Conservation (phyloP, 129 eudicot genomes). For the Silybum marianum region DNA sequence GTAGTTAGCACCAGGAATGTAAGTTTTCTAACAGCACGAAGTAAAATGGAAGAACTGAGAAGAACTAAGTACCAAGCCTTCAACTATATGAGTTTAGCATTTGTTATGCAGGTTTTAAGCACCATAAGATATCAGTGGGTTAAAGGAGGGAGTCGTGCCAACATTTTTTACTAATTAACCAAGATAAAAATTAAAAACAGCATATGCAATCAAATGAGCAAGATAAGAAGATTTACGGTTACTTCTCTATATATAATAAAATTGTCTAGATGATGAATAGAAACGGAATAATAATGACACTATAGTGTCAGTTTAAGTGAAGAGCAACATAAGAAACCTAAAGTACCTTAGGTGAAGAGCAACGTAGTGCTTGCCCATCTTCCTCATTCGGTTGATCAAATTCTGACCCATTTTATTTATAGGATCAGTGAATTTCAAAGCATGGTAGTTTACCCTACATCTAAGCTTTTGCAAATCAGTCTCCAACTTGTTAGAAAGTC, state of each 20-base stretch:
- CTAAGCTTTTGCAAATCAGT: slow-evolving; percentile 87
- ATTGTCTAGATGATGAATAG: background rate
- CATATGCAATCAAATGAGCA: background rate
- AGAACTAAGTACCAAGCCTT: background rate
- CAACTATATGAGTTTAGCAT: background rate
- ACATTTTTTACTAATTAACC: slow-evolving; percentile 4
- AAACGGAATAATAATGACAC: slow-evolving; percentile 6
- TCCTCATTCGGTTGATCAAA: slow-evolving; percentile 69
- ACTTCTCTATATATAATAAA: background rate
- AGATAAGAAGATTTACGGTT: background rate
- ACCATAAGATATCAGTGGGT: slow-evolving; percentile 14
- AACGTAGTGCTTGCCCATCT: slow-evolving; percentile 66
- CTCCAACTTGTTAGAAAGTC: slow-evolving; percentile 76
- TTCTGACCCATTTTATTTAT: slow-evolving; percentile 74
- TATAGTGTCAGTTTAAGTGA: background rate
- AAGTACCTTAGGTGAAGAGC: slow-evolving; percentile 85
- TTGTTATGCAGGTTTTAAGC: slow-evolving; percentile 14
- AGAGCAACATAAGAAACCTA: slow-evolving; percentile 14
- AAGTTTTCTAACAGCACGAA: slow-evolving; percentile 6
- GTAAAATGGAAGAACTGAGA: background rate
- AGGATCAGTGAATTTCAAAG: slow-evolving; percentile 72
- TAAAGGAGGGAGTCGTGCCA: background rate
- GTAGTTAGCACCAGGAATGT: slow-evolving; percentile 34
- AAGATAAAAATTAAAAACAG: slow-evolving; percentile 1
- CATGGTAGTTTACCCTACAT: slow-evolving; percentile 89